A percentile compares a stretch with the other conserved stretches of the same genome.
phyloP scores from a whole-genome alignment of 23 red algal genomes.

The Rhodosorus marinus region DNA sequence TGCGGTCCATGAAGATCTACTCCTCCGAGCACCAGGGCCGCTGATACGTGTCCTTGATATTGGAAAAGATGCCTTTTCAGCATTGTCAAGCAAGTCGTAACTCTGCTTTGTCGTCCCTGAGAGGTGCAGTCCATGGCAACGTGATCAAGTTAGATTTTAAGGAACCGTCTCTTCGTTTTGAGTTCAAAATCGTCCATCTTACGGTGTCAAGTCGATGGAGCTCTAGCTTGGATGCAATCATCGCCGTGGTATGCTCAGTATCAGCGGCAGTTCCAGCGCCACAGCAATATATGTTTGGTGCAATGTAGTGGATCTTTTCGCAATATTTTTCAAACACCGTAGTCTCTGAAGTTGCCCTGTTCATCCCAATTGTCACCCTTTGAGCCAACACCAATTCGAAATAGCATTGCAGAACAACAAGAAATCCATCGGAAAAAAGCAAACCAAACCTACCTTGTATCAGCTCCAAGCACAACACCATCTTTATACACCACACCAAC shows the following conservation, averaged over 20 bases:
- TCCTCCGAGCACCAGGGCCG: conserved; percentile 86
- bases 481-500: conserved; percentile 66
- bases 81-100: conserved; percentile 64
- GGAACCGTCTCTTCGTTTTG: neutral
- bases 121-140: neutral
- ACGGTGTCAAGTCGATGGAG: conserved; percentile 66
- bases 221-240: conserved; percentile 70
- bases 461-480: conserved; percentile 89
- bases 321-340: conserved; percentile 96
- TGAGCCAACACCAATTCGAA: neutral
- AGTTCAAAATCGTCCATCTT: neutral
- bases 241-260: conserved; percentile 74
- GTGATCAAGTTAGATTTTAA: too few relatives aligned
- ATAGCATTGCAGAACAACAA: neutral
- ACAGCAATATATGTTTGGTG: conserved; percentile 96
- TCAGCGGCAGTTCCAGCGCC: conserved; percentile 94
- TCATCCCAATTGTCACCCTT: neutral
- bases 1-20: conserved; percentile 86
- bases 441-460: conserved; percentile 35
- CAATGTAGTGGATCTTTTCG: conserved; percentile 99
- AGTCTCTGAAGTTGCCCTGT: conserved; percentile 46
- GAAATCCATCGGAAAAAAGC: neutral
- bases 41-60: conserved; percentile 90
- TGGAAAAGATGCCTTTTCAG: conserved; percentile 88
- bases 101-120: conserved; percentile 47